These are phyloP conservation scores for Phytopythium aichiense DNA, from an alignment of 352 stramenopile species.

Conservation along the genomic window DNA sequence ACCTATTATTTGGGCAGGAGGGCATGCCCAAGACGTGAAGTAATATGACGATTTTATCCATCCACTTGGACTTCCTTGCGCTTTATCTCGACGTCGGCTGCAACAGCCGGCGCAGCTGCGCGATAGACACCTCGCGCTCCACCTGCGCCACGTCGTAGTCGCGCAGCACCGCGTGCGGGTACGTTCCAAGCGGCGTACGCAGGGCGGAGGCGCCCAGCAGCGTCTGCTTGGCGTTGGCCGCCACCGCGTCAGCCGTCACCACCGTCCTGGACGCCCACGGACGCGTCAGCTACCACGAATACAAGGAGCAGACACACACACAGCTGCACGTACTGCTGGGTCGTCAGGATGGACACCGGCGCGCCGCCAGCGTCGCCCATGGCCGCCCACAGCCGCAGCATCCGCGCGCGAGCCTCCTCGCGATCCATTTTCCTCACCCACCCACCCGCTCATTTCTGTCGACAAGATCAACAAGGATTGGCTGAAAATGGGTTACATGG, in stretches of 20 bases:
- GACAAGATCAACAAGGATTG: background rate
- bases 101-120: conserved; percentile 26
- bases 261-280: conserved; percentile 30
- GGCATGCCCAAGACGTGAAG: background rate
- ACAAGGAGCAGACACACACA: background rate
- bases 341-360: conserved; percentile 47
- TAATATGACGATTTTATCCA: background rate
- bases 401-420: conserved; percentile 40
- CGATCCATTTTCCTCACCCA: conserved; percentile 19
- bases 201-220: conserved; percentile 58
- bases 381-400: conserved; percentile 52
- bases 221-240: conserved; percentile 57
- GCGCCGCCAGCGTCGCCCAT: conserved; percentile 14
- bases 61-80: background rate
- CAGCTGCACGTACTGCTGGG: conserved; percentile 29
- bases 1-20: background rate
- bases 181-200: conserved; percentile 58
- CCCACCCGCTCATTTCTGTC: too few relatives aligned
- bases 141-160: conserved; percentile 49
- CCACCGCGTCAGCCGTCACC: conserved; percentile 32
- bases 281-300: background rate
- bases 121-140: conserved; percentile 23
- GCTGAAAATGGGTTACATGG: background rate
- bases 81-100: background rate
- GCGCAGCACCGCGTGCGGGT: conserved; percentile 54